These are phyloP conservation scores for Ogataea angusta DNA, from an alignment of 805 yeast species.

Conservation along the genomic window DNA sequence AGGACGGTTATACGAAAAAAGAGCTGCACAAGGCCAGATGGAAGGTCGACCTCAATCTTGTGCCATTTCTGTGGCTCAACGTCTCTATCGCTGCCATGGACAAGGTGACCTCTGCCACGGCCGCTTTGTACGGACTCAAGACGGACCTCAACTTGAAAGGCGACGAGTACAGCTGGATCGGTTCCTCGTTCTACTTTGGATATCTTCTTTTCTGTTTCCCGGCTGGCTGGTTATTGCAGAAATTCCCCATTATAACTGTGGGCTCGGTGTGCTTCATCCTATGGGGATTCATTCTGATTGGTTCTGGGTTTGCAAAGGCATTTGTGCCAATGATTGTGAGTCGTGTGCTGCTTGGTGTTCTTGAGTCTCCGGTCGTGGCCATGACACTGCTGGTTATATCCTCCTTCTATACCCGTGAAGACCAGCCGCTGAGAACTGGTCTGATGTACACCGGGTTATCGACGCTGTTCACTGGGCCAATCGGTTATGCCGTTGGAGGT, in stretches of 20 bases:
- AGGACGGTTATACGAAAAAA: slow-evolving; percentile 21
- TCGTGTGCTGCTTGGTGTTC: slow-evolving; percentile 47
- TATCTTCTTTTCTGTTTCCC: slow-evolving; percentile 34
- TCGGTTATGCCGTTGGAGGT: slow-evolving; percentile 44
- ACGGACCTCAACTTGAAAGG: slow-evolving; percentile 37
- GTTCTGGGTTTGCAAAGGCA: slow-evolving; percentile 39
- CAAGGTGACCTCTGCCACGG: slow-evolving; percentile 43
- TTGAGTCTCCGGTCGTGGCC: slow-evolving; percentile 54
- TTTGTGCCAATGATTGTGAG: slow-evolving; percentile 45
- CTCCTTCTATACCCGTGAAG: slow-evolving; percentile 52
- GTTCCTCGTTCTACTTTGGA: slow-evolving; percentile 37
- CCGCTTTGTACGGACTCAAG: slow-evolving; percentile 38
- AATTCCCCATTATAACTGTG: slow-evolving; percentile 34
- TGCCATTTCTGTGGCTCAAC: slow-evolving; percentile 47
- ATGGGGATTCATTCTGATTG: slow-evolving; percentile 41
- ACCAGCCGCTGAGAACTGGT: slow-evolving; percentile 42
- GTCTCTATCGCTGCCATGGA: slow-evolving; percentile 59
- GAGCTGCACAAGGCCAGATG: slow-evolving; percentile 27
- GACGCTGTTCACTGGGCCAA: slow-evolving; percentile 45
- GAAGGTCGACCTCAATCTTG: slow-evolving; percentile 48
- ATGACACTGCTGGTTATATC: slow-evolving; percentile 51
- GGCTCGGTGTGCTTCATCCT: slow-evolving; percentile 30
- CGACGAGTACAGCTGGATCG: slow-evolving; percentile 32
- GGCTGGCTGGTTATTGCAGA: slow-evolving; percentile 37
- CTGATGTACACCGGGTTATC: slow-evolving; percentile 43